Base-by-base conservation (phyloP, 805 yeast species). In the Hyphopichia homilentoma region DNA sequence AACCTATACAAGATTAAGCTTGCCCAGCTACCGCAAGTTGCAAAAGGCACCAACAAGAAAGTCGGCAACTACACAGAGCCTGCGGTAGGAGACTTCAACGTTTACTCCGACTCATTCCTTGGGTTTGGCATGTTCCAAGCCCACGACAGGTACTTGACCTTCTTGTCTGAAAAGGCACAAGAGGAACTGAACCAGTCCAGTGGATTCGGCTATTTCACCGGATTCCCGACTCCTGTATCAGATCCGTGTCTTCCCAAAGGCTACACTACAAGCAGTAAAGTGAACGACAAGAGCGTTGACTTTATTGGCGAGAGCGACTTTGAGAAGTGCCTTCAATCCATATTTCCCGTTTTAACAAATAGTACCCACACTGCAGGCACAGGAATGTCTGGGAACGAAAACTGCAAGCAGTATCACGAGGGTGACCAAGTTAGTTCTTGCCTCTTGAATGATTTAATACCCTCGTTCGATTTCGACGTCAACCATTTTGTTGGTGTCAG, bases 81-180 rank as follows among this genome's bases (percentile, higher is more conserved):
- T 12, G 29, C 26, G 14, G 23, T 15, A 16, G 27, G 16, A 12
- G 28, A 22, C 3, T 70, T 60, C 32, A 49, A 65, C 32, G 65
- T 80, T 2, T 79, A 65, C 37, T 67, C 80, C 5, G 73, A 73
- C 33, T 72, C 81, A 0, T 77, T 75, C 36, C 48, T 78, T 7
- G 84, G 85, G 1, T 71, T 70, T 37, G 87, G 87, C 1, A 66
- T 77, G 55, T 61, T 65, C 34, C 79, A 76, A 40, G 79, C 81
- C 3, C 76, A 70, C 39, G 43, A 47, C 5, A 65, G 61, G 32
- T 79, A 77, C 44, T 52, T 71, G 7, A 51, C 64, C 12, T 43
- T 50, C 7, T 50, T 78, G 25, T 46, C 50, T 2, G 50, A 48
- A 4, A 42, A 38, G 2, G 53, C 44, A 33, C 33, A 41, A 19